Conservation (phyloP, 441 rosid species). For the Geranium incanum region DNA sequence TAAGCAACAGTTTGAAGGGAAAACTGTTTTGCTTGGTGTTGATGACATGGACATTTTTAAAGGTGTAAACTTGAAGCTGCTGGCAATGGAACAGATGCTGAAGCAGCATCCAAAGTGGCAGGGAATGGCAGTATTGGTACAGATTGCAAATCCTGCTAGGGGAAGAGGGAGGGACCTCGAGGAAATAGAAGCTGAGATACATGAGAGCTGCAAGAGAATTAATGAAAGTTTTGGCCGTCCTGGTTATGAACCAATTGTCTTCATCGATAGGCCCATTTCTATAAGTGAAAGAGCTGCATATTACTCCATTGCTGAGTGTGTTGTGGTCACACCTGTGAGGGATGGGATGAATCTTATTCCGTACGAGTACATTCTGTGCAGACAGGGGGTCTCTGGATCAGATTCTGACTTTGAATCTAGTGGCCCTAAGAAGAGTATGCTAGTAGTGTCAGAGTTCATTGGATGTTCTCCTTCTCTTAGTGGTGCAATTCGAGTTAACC, state of each 20-base stretch:
- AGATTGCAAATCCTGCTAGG: constrained; percentile 47
- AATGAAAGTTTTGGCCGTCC: constrained; percentile 39
- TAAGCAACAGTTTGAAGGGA: constrained; percentile 35
- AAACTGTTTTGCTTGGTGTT: constrained; percentile 37
- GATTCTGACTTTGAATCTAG: constrained; percentile 31
- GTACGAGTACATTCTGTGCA: constrained; percentile 42
- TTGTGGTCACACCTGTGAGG: constrained; percentile 48
- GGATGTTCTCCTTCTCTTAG: constrained; percentile 6
- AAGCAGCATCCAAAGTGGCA: constrained; percentile 40
- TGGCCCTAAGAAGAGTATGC: constrained; percentile 33
- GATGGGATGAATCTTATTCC: constrained; percentile 57
- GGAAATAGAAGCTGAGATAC: constrained; percentile 31
- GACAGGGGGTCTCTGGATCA: constrained; percentile 30
- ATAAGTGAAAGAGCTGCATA: constrained; percentile 39
- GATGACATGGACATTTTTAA: constrained; percentile 31
- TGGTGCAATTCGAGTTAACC: constrained; percentile 30
- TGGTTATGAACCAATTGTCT: constrained; percentile 43
- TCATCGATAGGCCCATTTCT: constrained; percentile 35
- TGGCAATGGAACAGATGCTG: constrained; percentile 56
- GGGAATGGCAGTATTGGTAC: constrained; percentile 44
- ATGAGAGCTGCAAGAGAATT: constrained; percentile 37
- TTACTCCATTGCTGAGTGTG: constrained; percentile 46
- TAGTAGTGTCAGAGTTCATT: not conserved
- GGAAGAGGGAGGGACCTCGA: constrained; percentile 37
- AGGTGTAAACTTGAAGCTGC: constrained; percentile 41